phyloP scores from a whole-genome alignment of 202 grass and related monocot genomes.

The Digitaria exilis region DNA sequence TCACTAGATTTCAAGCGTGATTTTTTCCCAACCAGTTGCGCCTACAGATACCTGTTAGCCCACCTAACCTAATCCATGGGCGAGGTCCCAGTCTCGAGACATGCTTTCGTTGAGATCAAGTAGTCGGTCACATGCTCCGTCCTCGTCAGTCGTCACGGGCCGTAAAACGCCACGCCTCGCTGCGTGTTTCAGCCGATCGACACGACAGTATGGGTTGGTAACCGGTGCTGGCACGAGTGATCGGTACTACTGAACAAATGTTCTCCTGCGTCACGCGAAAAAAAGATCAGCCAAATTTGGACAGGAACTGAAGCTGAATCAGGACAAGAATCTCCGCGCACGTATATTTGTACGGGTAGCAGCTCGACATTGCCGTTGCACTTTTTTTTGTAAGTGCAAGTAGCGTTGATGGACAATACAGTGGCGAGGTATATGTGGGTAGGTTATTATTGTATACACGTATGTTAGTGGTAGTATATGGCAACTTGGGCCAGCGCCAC shows the following conservation, averaged over 20 bases:
- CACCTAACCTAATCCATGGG: neutral
- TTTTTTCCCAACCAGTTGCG: slow-evolving; percentile 10
- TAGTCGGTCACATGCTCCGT: neutral
- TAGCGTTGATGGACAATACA: neutral
- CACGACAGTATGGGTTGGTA: slow-evolving; percentile 1
- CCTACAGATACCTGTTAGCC: neutral
- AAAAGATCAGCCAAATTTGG: neutral
- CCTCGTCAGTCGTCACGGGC: neutral
- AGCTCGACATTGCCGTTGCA: neutral
- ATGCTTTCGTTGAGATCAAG: neutral
- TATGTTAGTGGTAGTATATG: neutral
- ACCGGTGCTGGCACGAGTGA: neutral
- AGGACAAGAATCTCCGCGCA: neutral
- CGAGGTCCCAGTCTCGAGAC: neutral
- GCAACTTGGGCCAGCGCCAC: slow-evolving; percentile 1
- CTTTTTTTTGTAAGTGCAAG: neutral
- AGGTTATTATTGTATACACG: neutral
- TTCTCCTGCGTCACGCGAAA: neutral
- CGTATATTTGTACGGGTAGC: neutral
- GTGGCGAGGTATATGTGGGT: neutral
- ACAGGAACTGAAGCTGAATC: neutral
- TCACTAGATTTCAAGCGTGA: neutral
- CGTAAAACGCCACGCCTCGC: neutral
- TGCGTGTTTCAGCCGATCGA: slow-evolving; percentile 13
- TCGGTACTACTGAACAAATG: neutral